Evolutionary conservation across 495 filamentous ascomycete genomes (phyloP).

Genomic region (Penicillium cosmopolitanum): DNA sequence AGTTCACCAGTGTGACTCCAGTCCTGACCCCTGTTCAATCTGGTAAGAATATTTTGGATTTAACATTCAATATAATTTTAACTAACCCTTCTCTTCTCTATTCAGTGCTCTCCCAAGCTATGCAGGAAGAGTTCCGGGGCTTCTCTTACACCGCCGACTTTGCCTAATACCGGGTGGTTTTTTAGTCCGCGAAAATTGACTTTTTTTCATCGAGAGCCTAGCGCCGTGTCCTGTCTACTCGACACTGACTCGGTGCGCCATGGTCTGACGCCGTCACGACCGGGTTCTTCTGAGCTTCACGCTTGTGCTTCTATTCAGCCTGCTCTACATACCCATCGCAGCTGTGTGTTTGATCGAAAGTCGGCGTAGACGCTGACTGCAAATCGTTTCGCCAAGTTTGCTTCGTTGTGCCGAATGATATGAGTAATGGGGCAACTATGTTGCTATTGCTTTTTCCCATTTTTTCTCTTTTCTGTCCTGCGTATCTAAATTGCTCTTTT

Average conservation of each 20-base stretch:
- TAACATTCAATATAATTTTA: slow-evolving; percentile 18
- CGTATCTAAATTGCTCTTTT: slow-evolving; percentile 33
- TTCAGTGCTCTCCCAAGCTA: slow-evolving; percentile 91
- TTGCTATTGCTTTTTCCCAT: slow-evolving; percentile 20
- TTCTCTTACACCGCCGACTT: slow-evolving; percentile 94
- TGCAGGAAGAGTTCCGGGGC: slow-evolving; percentile 99
- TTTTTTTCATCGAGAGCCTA: slow-evolving; percentile 15
- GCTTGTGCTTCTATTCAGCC: slow-evolving; percentile 24
- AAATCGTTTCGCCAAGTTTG: slow-evolving; percentile 22
- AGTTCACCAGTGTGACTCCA: slow-evolving; percentile 98
- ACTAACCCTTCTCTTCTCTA: slow-evolving; percentile 9
- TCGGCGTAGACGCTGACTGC: slow-evolving; percentile 25
- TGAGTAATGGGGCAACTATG: slow-evolving; percentile 26
- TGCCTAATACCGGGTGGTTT: slow-evolving; percentile 39
- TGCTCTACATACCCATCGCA: slow-evolving; percentile 37
- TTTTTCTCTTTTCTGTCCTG: slow-evolving; percentile 12
- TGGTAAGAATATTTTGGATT: slow-evolving; percentile 64
- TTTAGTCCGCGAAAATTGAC: slow-evolving; percentile 15
- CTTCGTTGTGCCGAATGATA: slow-evolving; percentile 28
- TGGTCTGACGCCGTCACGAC: slow-evolving; percentile 15
- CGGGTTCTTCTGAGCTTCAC: slow-evolving; percentile 20
- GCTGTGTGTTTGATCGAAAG: slow-evolving; percentile 27
- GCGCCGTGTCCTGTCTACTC: slow-evolving; percentile 9
- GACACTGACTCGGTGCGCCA: slow-evolving; percentile 6
- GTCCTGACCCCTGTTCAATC: slow-evolving; percentile 97